Conservation (phyloP, 345 rosid genomes). For the Arabis hirsuta region DNA sequence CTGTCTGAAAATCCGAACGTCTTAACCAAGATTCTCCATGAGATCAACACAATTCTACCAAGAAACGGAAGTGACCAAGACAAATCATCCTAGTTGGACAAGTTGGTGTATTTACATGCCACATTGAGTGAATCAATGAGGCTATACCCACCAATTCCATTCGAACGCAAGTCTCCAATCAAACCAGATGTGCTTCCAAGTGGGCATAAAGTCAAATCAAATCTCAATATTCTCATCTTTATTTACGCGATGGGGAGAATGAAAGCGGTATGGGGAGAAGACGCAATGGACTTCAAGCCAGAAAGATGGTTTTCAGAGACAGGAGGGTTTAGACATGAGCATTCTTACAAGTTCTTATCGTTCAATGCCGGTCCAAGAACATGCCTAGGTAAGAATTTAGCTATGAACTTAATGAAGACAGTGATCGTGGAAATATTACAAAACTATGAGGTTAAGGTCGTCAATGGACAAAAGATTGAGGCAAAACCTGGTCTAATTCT, state of each 20-base stretch:
- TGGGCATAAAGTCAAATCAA: slow-evolving; percentile 36
- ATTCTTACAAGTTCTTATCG: slow-evolving; percentile 26
- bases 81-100: slow-evolving; percentile 17
- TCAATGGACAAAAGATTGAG: slow-evolving; percentile 5
- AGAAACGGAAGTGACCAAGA: not conserved
- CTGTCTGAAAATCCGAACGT: slow-evolving; percentile 47
- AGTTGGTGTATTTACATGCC: slow-evolving; percentile 43
- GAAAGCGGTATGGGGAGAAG: slow-evolving; percentile 40
- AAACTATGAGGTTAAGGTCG: slow-evolving; percentile 29
- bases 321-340: slow-evolving; percentile 25
- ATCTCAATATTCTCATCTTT: slow-evolving; percentile 31
- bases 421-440: slow-evolving; percentile 17
- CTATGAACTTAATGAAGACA: slow-evolving; percentile 34
- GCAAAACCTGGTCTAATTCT: slow-evolving; percentile 10
- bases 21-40: slow-evolving; percentile 45
- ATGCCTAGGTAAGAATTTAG: slow-evolving; percentile 32
- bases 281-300: slow-evolving; percentile 44
- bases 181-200: slow-evolving; percentile 44
- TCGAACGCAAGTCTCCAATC: slow-evolving; percentile 22
- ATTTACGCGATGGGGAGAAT: slow-evolving; percentile 45
- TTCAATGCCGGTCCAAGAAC: slow-evolving; percentile 23
- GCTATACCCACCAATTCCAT: slow-evolving; percentile 42
- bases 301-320: slow-evolving; percentile 26
- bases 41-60: slow-evolving; percentile 37
- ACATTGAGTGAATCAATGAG: slow-evolving; percentile 46